Conservation (phyloP, 345 rosid species). For the Schrenkiella parvula region DNA sequence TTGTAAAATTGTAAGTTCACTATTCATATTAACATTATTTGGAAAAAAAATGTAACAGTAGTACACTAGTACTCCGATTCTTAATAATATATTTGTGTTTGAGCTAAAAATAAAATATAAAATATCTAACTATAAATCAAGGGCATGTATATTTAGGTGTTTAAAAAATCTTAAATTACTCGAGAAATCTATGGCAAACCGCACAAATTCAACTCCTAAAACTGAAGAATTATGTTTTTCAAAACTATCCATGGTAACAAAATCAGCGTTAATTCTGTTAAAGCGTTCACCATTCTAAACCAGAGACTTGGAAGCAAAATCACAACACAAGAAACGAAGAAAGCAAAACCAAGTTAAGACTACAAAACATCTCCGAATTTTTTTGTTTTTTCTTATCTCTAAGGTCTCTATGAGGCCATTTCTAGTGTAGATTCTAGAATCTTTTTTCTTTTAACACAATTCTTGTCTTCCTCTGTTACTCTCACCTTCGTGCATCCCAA, state of each 20-base stretch:
- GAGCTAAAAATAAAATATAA: background rate
- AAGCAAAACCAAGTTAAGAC: constrained; percentile 6
- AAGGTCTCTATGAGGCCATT: background rate
- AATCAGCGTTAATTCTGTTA: background rate
- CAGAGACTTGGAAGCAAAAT: background rate
- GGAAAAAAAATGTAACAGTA: no score
- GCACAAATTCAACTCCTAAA: background rate
- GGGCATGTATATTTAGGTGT: background rate
- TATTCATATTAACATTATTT: no score
- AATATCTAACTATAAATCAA: background rate
- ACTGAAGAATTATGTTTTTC: background rate
- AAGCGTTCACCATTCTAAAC: background rate
- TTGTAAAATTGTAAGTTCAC: no score
- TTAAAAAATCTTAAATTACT: background rate
- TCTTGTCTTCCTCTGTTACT: constrained; percentile 27
- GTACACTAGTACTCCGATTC: no score
- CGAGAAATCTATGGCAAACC: background rate
- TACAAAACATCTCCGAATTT: background rate
- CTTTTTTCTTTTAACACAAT: constrained; percentile 6
- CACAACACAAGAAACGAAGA: constrained; percentile 1
- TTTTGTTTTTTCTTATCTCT: background rate
- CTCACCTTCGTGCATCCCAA: constrained; percentile 68
- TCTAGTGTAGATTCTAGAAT: background rate
- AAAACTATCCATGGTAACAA: background rate
- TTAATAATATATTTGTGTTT: no score